Conservation (phyloP, 768 basidiomycete species). For the Phaeotremella fagi region DNA sequence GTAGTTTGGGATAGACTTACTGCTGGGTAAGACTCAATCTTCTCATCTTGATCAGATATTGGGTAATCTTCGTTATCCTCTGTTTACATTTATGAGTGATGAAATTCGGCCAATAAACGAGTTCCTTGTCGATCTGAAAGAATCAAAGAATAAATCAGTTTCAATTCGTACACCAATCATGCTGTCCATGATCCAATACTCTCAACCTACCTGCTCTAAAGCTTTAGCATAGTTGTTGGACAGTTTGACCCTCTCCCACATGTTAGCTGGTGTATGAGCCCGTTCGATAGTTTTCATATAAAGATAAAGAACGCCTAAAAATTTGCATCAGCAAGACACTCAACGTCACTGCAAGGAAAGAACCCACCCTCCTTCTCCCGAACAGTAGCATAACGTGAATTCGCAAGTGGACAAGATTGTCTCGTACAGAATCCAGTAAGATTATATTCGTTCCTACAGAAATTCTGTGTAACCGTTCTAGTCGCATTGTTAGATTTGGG, state of each 20-base stretch:
- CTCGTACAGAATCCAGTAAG: constrained; percentile 91
- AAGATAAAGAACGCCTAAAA: constrained; percentile 73
- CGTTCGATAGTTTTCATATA: constrained; percentile 97
- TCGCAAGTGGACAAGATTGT: constrained; percentile 95
- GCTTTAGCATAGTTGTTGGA: constrained; percentile 94
- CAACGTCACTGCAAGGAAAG: too few species aligned
- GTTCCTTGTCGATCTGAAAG: constrained; percentile 86
- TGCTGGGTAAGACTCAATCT: constrained; percentile 77
- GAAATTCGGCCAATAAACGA: constrained; percentile 98
- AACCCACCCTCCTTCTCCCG: constrained; percentile 80
- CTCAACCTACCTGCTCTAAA: constrained; percentile 69
- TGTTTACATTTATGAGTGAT: constrained; percentile 99
- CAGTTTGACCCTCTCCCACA: constrained; percentile 95
- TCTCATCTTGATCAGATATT: constrained; percentile 98
- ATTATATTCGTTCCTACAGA: constrained; percentile 98
- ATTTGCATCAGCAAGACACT: too few species aligned
- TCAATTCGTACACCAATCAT: background rate
- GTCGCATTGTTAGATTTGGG: constrained; percentile 7
- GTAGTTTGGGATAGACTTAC: constrained; percentile 53
- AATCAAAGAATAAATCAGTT: background rate
- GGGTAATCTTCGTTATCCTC: constrained; percentile 95
- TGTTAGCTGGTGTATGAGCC: constrained; percentile 88
- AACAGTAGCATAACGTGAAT: constrained; percentile 96
- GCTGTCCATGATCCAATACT: background rate
- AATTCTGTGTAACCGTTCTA: constrained; percentile 92